phyloP scores from a whole-genome alignment of 352 stramenopile genomes.

The Blastocystis sp. region DNA sequence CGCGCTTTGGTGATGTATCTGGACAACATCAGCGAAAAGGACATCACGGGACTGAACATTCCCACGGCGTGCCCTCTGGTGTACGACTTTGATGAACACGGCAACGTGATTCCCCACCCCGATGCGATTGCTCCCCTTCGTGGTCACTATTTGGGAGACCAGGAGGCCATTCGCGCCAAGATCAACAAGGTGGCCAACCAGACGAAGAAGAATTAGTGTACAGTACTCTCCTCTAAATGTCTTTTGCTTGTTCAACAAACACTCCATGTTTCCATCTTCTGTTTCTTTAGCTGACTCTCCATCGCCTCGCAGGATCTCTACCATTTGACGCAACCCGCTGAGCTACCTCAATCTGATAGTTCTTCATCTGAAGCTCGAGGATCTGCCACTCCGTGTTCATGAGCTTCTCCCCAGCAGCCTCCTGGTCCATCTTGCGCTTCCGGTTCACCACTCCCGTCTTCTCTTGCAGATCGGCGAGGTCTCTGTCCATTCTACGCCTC shows the following conservation, averaged over 20 bases:
- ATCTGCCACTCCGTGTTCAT: neutral
- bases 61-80: conserved; percentile 89
- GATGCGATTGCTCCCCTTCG: conserved; percentile 84
- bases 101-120: conserved; percentile 87
- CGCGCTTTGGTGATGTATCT: conserved; percentile 96
- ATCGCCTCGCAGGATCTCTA: conserved; percentile 19
- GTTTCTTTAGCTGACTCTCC: neutral
- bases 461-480: neutral
- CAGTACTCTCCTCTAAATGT: conserved; percentile 33
- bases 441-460: conserved; percentile 9
- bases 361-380: conserved; percentile 39
- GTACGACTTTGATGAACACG: conserved; percentile 94
- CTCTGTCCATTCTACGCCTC: neutral
- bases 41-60: conserved; percentile 94
- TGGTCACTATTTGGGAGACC: conserved; percentile 86
- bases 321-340: neutral
- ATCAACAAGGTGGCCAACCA: conserved; percentile 89
- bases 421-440: neutral
- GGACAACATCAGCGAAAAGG: conserved; percentile 91
- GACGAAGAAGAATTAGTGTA: conserved; percentile 77
- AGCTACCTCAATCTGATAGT: conserved; percentile 33
- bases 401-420: neutral
- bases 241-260: conserved; percentile 23
- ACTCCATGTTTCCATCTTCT: neutral
- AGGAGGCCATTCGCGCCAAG: conserved; percentile 88